Evolutionary conservation across 1,284 basidiomycete genomes (phyloP).

Genomic region (Melampsora medusae): DNA sequence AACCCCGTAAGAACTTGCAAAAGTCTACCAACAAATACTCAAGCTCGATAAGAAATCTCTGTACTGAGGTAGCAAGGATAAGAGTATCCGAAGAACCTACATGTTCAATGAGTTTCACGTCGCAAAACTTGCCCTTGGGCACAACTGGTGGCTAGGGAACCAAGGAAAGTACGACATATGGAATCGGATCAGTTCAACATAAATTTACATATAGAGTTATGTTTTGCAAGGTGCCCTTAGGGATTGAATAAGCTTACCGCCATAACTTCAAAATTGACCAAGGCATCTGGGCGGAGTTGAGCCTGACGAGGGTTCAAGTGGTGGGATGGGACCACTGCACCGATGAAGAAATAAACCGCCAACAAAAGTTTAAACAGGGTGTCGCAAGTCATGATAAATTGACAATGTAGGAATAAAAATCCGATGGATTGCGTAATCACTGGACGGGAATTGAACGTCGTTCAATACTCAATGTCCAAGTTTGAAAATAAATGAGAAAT

Average conservation of each 20-base stretch:
- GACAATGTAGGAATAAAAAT: no score
- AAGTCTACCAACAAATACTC: constrained; percentile 9
- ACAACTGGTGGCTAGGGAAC: constrained; percentile 40
- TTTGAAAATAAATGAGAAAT: no score
- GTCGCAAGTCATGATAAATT: not conserved
- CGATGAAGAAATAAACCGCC: not conserved
- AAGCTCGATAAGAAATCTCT: not conserved
- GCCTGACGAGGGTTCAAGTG: constrained; percentile 18
- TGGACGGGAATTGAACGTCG: no score
- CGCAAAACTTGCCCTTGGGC: constrained; percentile 20
- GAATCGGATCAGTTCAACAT: not conserved
- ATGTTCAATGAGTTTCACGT: constrained; percentile 19
- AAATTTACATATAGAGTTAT: not conserved
- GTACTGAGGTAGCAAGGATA: not conserved
- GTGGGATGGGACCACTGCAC: not conserved
- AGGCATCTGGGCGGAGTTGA: constrained; percentile 16
- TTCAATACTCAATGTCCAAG: no score
- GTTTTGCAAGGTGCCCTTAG: not conserved
- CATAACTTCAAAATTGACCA: constrained; percentile 38
- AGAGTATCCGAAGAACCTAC: not conserved
- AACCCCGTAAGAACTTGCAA: constrained; percentile 21
- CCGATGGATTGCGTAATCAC: no score
- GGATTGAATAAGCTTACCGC: not conserved
- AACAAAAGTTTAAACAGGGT: not conserved
- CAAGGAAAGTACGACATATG: not conserved